These are phyloP conservation scores for Trametes sanguinea DNA, from an alignment of 768 basidiomycete genomes.

Conservation along the genomic window DNA sequence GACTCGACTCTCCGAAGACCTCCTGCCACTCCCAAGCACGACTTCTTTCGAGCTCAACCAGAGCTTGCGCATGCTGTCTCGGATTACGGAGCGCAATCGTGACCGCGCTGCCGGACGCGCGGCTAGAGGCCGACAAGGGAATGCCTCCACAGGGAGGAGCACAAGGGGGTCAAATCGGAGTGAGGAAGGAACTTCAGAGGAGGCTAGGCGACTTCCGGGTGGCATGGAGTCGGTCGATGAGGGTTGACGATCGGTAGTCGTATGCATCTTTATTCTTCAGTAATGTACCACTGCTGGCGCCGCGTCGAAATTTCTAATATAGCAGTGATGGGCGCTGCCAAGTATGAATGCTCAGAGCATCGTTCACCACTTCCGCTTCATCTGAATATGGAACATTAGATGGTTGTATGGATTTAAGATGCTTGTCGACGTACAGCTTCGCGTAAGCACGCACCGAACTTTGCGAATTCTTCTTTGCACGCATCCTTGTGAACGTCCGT, in stretches of 20 bases:
- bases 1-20: conserved; percentile 5
- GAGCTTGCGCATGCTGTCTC: conserved; percentile 48
- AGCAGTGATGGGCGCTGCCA: background rate
- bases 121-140: conserved; percentile 27
- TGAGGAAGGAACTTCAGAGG: conserved; percentile 39
- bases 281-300: background rate
- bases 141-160: conserved; percentile 4
- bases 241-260: conserved; percentile 13
- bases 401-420: background rate
- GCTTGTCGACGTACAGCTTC: conserved; percentile 62
- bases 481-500: conserved; percentile 81
- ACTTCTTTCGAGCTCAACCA: conserved; percentile 54
- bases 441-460: conserved; percentile 82
- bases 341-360: background rate
- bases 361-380: conserved; percentile 57
- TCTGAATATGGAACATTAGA: conserved; percentile 36
- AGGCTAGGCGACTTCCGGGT: conserved; percentile 35
- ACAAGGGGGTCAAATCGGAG: conserved; percentile 21
- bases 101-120: conserved; percentile 29
- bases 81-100: conserved; percentile 47
- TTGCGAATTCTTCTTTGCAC: conserved; percentile 82
- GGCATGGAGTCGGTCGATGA: conserved; percentile 29
- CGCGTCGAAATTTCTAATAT: background rate
- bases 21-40: conserved; percentile 31
- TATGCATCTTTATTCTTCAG: background rate